phyloP scores from a whole-genome alignment of 495 filamentous ascomycete genomes.

The Lophium mytilinum region DNA sequence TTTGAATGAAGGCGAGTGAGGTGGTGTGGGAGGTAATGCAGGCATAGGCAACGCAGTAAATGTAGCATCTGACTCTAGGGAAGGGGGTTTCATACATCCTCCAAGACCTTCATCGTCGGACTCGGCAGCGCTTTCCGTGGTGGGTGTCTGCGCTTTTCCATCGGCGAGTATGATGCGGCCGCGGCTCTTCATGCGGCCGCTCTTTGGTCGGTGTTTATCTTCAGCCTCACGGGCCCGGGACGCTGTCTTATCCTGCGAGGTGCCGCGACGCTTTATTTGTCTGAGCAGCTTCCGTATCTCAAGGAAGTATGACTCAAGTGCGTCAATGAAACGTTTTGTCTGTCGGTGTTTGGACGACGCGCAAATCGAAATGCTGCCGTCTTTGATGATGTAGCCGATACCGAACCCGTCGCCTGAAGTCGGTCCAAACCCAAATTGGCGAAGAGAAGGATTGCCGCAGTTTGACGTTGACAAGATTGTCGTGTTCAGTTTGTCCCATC shows the following conservation, averaged over 20 bases:
- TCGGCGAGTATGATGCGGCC: slow-evolving; percentile 45
- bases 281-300: slow-evolving; percentile 81
- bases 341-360: slow-evolving; percentile 87
- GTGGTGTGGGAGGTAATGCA: slow-evolving; percentile 17
- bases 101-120: slow-evolving; percentile 85
- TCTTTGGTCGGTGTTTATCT: slow-evolving; percentile 37
- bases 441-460: slow-evolving; percentile 93
- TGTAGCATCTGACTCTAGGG: slow-evolving; percentile 20
- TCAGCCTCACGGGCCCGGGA: slow-evolving; percentile 63
- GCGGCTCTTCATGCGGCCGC: slow-evolving; percentile 42
- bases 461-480: slow-evolving; percentile 96
- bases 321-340: slow-evolving; percentile 81
- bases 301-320: slow-evolving; percentile 78
- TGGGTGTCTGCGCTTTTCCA: slow-evolving; percentile 49
- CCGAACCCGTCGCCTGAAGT: slow-evolving; percentile 93
- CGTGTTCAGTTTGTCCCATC: slow-evolving; percentile 92
- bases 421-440: slow-evolving; percentile 94
- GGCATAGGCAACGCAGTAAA: slow-evolving; percentile 4
- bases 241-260: slow-evolving; percentile 42
- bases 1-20: slow-evolving; percentile 19
- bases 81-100: slow-evolving; percentile 61
- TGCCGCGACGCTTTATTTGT: slow-evolving; percentile 50
- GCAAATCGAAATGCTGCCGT: slow-evolving; percentile 85
- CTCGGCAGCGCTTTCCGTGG: slow-evolving; percentile 43
- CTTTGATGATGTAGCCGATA: slow-evolving; percentile 98